Evolutionary conservation across 2,329 filamentous ascomycete genomes (phyloP).

Genomic region (Cordyceps militaris): DNA sequence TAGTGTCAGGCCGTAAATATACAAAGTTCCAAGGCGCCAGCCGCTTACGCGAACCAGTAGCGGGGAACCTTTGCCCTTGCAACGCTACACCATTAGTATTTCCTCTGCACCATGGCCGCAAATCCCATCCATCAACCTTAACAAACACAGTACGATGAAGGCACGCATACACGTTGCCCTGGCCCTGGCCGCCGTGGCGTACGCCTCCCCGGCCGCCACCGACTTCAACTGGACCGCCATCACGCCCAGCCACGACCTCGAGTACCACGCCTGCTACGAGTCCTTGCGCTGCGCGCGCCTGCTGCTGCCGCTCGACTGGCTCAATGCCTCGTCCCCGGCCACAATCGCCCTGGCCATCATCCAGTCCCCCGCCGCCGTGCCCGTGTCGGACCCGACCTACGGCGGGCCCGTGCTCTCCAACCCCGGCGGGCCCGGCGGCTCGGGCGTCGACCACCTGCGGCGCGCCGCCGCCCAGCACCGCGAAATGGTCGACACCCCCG

Average conservation of each 20-base stretch:
- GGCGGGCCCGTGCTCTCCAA: constrained; percentile 38
- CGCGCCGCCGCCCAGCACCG: constrained; percentile 24
- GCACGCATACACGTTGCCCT: background rate
- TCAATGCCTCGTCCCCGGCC: constrained; percentile 21
- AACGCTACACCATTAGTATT: too few species aligned
- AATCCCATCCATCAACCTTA: background rate
- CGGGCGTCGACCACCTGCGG: constrained; percentile 28
- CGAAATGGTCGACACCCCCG: constrained; percentile 20
- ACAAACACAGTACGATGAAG: background rate
- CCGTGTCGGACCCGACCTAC: constrained; percentile 30
- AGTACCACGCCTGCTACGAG: constrained; percentile 35
- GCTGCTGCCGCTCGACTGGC: constrained; percentile 37
- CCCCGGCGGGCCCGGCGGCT: constrained; percentile 39
- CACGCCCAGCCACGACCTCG: constrained; percentile 27
- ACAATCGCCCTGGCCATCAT: constrained; percentile 34
- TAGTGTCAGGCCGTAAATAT: too few species aligned
- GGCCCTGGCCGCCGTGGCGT: background rate
- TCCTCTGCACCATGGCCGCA: too few species aligned
- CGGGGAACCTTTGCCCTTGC: background rate
- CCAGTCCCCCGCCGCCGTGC: constrained; percentile 33
- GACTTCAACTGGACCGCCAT: constrained; percentile 32
- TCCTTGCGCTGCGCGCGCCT: constrained; percentile 35
- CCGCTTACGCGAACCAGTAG: background rate
- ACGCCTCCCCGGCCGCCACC: background rate
- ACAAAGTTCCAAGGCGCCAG: too few species aligned